Conservation (phyloP, 371 early-diverging fungal genomes). For the Entomophthora muscae region DNA sequence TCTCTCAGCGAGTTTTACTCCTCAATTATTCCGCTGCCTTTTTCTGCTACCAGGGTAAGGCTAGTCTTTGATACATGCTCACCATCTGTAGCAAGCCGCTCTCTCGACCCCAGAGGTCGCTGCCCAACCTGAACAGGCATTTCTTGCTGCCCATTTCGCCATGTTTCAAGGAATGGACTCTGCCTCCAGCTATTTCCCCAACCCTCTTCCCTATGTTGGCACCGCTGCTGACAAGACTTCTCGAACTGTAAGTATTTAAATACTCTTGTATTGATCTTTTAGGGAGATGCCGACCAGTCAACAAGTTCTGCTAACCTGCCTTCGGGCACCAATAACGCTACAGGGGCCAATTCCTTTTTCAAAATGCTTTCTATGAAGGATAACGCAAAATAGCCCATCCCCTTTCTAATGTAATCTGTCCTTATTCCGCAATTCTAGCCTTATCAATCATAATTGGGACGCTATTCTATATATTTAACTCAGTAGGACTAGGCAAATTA, state of each 20-base stretch:
- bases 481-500: too few species aligned
- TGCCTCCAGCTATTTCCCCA: neutral
- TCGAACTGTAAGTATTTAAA: neutral
- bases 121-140: slow-evolving; percentile 8
- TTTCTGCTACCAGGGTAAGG: neutral
- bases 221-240: neutral
- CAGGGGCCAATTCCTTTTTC: slow-evolving; percentile 3
- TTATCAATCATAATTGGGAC: too few species aligned
- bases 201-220: slow-evolving; percentile 1
- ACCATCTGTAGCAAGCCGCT: neutral
- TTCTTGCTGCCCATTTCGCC: slow-evolving; percentile 1
- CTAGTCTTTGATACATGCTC: neutral
- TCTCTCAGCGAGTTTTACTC: neutral
- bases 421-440: too few species aligned
- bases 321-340: too few species aligned
- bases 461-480: too few species aligned
- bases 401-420: too few species aligned
- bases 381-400: neutral
- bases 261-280: neutral
- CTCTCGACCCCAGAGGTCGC: neutral
- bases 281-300: too few species aligned
- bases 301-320: neutral
- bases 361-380: slow-evolving; percentile 8
- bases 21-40: slow-evolving; percentile 2
- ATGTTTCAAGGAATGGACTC: slow-evolving; percentile 1